These are phyloP conservation scores for Phytophthora megakarya DNA, from an alignment of 352 stramenopile species.

Conservation along the genomic window DNA sequence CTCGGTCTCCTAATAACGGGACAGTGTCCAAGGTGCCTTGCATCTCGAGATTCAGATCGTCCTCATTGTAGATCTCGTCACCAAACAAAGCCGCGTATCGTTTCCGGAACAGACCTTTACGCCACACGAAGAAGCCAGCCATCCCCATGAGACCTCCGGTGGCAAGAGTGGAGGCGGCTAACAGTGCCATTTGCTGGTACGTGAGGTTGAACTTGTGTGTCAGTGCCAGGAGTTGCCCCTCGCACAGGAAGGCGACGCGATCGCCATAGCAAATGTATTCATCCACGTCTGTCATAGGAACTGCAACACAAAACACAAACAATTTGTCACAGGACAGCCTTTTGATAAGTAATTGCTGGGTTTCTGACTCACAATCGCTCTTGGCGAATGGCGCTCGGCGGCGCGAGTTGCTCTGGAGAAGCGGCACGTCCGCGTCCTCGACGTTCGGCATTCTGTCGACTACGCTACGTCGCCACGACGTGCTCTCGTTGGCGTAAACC, in stretches of 20 bases:
- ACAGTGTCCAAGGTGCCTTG: slow-evolving; percentile 8
- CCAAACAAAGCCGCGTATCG: slow-evolving; percentile 75
- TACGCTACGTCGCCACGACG: slow-evolving; percentile 32
- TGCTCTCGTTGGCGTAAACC: slow-evolving; percentile 30
- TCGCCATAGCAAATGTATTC: slow-evolving; percentile 83
- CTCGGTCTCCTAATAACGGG: slow-evolving; percentile 22
- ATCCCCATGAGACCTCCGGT: slow-evolving; percentile 67
- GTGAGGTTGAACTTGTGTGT: slow-evolving; percentile 80
- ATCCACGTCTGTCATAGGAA: slow-evolving; percentile 33
- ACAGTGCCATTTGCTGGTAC: slow-evolving; percentile 71
- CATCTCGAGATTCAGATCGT: background rate
- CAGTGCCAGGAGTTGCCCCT: slow-evolving; percentile 71
- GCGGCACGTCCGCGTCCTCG: slow-evolving; percentile 30
- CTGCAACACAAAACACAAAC: slow-evolving; percentile 7
- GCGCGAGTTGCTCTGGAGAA: slow-evolving; percentile 29
- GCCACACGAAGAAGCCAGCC: slow-evolving; percentile 73
- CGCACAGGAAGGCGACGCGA: slow-evolving; percentile 71
- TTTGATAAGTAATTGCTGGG: background rate
- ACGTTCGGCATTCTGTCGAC: slow-evolving; percentile 29
- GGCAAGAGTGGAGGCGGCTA: slow-evolving; percentile 54
- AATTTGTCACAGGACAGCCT: background rate
- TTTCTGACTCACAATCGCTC: slow-evolving; percentile 28
- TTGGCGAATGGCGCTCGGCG: slow-evolving; percentile 28
- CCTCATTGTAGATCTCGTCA: slow-evolving; percentile 52
- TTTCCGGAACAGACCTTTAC: slow-evolving; percentile 72